phyloP scores from a whole-genome alignment of 2,329 filamentous ascomycete species.

The Penicillium expansum region DNA sequence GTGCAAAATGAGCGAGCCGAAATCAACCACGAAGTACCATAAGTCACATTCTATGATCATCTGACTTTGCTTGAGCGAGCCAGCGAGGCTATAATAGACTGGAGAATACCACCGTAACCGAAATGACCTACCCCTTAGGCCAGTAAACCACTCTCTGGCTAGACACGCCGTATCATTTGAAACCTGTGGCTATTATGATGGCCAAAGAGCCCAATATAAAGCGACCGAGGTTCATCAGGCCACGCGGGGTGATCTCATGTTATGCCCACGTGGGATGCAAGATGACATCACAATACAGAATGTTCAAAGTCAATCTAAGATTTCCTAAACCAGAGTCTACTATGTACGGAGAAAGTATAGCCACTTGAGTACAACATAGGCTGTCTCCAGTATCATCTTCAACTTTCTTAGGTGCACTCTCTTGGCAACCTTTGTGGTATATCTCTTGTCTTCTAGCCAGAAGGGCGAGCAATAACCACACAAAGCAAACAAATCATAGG shows the following conservation, averaged over 20 bases:
- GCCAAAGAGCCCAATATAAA: not conserved
- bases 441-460: not conserved
- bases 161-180: not conserved
- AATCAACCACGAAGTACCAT: not conserved
- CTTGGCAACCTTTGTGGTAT: not conserved
- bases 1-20: not conserved
- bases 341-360: not conserved
- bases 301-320: not conserved
- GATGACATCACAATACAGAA: constrained; percentile 18
- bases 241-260: constrained; percentile 20
- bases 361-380: too few species aligned
- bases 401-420: not conserved
- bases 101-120: not conserved
- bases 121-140: not conserved
- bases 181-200: not conserved
- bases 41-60: not conserved
- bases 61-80: not conserved
- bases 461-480: not conserved
- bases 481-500: not conserved
- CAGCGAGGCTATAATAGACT: not conserved
- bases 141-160: not conserved
- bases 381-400: too few species aligned
- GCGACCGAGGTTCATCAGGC: not conserved
- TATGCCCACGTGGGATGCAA: constrained; percentile 10
- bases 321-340: not conserved